Evolutionary conservation across 495 filamentous ascomycete genomes (phyloP), one percentile per base, ranked within the genome.

Genomic region (Talaromyces nanjingensis): DNA sequence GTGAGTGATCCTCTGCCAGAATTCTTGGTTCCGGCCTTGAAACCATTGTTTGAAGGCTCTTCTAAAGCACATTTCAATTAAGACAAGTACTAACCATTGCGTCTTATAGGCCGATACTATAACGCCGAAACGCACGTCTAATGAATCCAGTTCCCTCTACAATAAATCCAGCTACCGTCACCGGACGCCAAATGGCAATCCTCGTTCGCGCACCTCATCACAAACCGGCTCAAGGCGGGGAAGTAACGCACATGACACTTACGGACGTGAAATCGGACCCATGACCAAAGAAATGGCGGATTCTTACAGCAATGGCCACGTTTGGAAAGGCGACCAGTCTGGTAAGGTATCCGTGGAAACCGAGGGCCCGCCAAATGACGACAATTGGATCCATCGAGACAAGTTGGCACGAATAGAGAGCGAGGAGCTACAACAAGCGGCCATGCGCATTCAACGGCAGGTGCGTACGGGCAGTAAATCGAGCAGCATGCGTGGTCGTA

Each of bases 381-480:
- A 82, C 67, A 83, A 85, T 53, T 98, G 94, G 94, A 98, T 98
- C 64, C 93, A 98, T 72, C 83, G 94, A 24, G 94, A 98, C 74
- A 98, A 98, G 75, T 76, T 98, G 55, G 93, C 91, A 34, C 83
- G 86, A 71, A 98, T 98, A 68, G 94, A 98, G 78, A 97, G 83
- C 69, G 84, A 91, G 73, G 94, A 98, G 73, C 79, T 97, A 65
- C 91, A 96, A 68, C 91, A 91, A 70, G 92, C 92, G 3, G 92
- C 91, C 7, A 86, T 93, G 64, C 76, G 85, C 39, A 78, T 92
- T 25, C 85, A 88, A 11, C 86, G 83, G 42, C 79, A 80, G 53
- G 76, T 74, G 24, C 72, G 76, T 33, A 81, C 86, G 55, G 83
- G 87, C 54, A 91, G 86, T 69, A 84, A 84, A 67, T 83, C 84